Conservation (phyloP, 2,329 filamentous ascomycete species). For the Colletotrichum sp. region DNA sequence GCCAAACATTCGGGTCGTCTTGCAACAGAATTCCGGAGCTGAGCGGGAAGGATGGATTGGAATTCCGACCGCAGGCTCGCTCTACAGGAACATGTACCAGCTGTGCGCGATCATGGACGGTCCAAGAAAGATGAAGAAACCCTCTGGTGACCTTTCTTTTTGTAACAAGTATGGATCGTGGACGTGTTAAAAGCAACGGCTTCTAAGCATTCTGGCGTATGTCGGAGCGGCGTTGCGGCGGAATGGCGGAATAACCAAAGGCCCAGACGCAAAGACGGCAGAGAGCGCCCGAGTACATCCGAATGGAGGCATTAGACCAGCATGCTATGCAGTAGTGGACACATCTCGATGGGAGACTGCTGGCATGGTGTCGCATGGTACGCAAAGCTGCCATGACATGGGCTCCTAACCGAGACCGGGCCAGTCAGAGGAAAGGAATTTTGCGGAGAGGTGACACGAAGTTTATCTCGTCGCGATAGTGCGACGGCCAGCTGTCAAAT, state of each 20-base stretch:
- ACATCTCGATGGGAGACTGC: background rate
- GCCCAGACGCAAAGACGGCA: background rate
- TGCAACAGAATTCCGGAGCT: background rate
- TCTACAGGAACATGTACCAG: background rate
- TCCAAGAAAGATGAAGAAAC: background rate
- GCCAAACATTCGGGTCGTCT: background rate
- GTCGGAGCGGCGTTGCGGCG: background rate
- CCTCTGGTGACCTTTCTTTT: background rate
- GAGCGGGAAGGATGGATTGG: background rate
- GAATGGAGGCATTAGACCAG: background rate
- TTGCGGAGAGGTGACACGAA: background rate
- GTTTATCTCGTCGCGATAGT: constrained; percentile 3
- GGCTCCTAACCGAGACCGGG: background rate
- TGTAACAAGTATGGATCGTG: background rate
- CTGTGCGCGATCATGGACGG: background rate
- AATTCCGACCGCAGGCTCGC: background rate
- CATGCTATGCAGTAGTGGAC: background rate
- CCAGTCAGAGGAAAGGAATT: background rate
- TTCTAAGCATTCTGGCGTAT: background rate
- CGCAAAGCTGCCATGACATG: background rate
- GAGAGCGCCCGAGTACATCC: background rate
- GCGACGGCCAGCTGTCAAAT: constrained; percentile 7
- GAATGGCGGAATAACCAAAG: background rate
- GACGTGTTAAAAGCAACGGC: background rate
- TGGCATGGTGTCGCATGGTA: background rate